Evolutionary conservation across 305 asterid genomes (phyloP).

Genomic region (Euphrasia arctica): DNA sequence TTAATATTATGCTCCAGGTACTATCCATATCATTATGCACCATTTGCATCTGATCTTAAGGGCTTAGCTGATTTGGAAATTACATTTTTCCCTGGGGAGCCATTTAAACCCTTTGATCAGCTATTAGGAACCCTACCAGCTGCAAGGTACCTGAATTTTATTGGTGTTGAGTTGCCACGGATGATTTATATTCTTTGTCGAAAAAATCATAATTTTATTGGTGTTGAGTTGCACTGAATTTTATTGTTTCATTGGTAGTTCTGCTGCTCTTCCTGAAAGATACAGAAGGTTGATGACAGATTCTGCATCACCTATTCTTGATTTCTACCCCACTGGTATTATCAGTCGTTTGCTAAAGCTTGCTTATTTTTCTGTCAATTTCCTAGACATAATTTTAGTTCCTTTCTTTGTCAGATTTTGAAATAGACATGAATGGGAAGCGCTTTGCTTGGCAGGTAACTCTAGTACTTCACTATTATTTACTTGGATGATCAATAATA

Average conservation of each 20-base stretch:
- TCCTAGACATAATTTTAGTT: slow-evolving; percentile 29
- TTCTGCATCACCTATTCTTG: slow-evolving; percentile 76
- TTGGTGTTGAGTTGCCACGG: slow-evolving; percentile 15
- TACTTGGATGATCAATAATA: slow-evolving; percentile 16
- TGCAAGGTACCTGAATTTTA: slow-evolving; percentile 60
- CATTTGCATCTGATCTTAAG: slow-evolving; percentile 95
- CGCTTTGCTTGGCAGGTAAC: slow-evolving; percentile 97
- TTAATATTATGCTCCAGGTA: slow-evolving; percentile 54
- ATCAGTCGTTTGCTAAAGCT: slow-evolving; percentile 24
- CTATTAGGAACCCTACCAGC: slow-evolving; percentile 97
- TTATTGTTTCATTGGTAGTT: slow-evolving; percentile 39
- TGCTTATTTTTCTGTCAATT: not conserved
- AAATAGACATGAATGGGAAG: slow-evolving; percentile 96
- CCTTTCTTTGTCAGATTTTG: slow-evolving; percentile 60
- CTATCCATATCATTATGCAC: slow-evolving; percentile 98
- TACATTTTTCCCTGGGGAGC: slow-evolving; percentile 83
- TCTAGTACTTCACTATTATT: slow-evolving; percentile 24
- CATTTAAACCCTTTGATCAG: slow-evolving; percentile 98
- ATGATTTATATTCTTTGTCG: slow-evolving; percentile 12
- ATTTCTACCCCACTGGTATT: slow-evolving; percentile 86
- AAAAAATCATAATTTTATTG: slow-evolving; percentile 3
- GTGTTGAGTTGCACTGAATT: no score
- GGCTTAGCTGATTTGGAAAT: slow-evolving; percentile 79
- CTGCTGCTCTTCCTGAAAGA: slow-evolving; percentile 80
- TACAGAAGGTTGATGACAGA: slow-evolving; percentile 86